Evolutionary conservation across 179 eudicot species (phyloP).

Genomic region (Silene coronaria): DNA sequence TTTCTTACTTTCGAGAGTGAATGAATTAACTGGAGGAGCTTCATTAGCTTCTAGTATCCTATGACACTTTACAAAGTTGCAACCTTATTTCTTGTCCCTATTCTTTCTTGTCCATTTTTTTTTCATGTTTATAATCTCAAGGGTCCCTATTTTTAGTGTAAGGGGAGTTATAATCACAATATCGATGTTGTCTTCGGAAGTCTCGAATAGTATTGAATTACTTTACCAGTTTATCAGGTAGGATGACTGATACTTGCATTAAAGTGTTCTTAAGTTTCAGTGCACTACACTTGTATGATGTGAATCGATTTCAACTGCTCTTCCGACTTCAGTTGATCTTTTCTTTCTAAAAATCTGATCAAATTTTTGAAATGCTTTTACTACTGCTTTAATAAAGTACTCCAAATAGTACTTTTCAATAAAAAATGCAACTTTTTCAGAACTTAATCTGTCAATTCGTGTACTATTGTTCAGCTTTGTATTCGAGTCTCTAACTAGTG

Average conservation of each 20-base stretch:
- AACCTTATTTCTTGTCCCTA: not conserved
- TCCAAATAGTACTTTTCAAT: too few species aligned
- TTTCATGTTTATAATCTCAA: not conserved
- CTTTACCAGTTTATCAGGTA: too few species aligned
- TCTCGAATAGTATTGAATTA: not conserved
- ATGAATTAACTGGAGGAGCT: conserved; percentile 88
- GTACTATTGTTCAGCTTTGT: not conserved
- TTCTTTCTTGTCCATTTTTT: not conserved
- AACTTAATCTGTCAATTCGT: not conserved
- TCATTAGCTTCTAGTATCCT: conserved; percentile 97
- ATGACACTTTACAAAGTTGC: not conserved
- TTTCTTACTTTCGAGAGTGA: conserved; percentile 83
- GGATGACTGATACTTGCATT: too few species aligned
- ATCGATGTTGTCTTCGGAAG: not conserved
- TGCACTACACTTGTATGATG: not conserved
- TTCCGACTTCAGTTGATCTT: not conserved
- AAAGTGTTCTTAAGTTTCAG: too few species aligned
- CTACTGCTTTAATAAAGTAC: too few species aligned
- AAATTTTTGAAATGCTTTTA: too few species aligned
- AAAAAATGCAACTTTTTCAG: not conserved
- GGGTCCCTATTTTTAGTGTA: not conserved
- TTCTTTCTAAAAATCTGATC: not conserved
- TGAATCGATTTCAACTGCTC: not conserved
- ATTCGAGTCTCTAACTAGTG: not conserved
- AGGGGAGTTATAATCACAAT: not conserved